Conservation (phyloP, 2,329 filamentous ascomycete genomes). For the Ceratocystis lukuohia region DNA sequence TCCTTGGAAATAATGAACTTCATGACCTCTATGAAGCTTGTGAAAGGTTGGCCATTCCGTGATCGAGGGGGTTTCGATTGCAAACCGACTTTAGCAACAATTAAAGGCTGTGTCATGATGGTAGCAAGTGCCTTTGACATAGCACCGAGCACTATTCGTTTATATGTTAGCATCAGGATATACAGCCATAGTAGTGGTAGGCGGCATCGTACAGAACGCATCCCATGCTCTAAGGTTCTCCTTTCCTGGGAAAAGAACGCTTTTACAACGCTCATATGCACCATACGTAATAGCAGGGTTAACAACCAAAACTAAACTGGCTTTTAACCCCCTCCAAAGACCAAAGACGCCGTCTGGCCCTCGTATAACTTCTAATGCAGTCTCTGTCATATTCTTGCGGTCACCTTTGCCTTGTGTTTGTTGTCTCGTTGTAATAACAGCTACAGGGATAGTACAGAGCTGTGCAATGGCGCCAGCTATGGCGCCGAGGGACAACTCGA, state of each 20-base stretch:
- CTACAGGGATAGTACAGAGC: slow-evolving; percentile 89
- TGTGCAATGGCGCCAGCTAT: slow-evolving; percentile 82
- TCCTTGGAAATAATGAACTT: slow-evolving; percentile 83
- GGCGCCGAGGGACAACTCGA: slow-evolving; percentile 75
- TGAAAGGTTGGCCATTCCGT: slow-evolving; percentile 81
- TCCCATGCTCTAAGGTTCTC: slow-evolving; percentile 65
- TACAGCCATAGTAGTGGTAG: neutral
- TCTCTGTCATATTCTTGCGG: slow-evolving; percentile 74
- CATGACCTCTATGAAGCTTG: slow-evolving; percentile 90
- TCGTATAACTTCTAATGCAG: slow-evolving; percentile 75
- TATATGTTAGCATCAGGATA: neutral
- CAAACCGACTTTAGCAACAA: slow-evolving; percentile 92
- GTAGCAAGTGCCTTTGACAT: slow-evolving; percentile 89
- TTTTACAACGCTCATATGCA: slow-evolving; percentile 80
- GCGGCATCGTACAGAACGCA: slow-evolving; percentile 60
- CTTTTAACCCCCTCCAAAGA: slow-evolving; percentile 90
- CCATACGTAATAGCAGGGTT: slow-evolving; percentile 98
- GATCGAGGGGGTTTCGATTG: slow-evolving; percentile 82
- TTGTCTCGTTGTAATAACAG: slow-evolving; percentile 89
- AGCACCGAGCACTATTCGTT: slow-evolving; percentile 61
- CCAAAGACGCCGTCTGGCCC: slow-evolving; percentile 82
- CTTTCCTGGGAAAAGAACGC: slow-evolving; percentile 63
- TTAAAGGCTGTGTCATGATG: slow-evolving; percentile 82
- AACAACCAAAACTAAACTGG: slow-evolving; percentile 85
- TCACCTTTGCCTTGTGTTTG: slow-evolving; percentile 81